Evolutionary conservation across 2,329 filamentous ascomycete genomes (phyloP).

Genomic region (Neospermospora avenae): DNA sequence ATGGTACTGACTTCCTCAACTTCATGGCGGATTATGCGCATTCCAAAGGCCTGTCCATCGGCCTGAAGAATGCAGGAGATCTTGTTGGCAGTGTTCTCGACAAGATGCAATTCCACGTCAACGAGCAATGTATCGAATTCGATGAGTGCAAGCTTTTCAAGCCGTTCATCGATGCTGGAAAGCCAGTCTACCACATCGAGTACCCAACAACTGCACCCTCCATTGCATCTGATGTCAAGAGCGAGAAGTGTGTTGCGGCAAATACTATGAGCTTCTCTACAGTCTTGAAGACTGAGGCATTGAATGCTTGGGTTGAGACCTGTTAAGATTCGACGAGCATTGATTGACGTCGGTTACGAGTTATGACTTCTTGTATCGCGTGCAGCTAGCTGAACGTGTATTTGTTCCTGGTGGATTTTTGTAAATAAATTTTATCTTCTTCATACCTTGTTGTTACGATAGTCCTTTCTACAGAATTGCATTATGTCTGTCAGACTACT

Average conservation of each 20-base stretch:
- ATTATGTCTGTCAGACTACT: background rate
- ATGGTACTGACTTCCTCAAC: slow-evolving; percentile 56
- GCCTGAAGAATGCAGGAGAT: slow-evolving; percentile 65
- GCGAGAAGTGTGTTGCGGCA: slow-evolving; percentile 3
- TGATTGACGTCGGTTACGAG: background rate
- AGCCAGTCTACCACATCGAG: slow-evolving; percentile 73
- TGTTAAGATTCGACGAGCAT: slow-evolving; percentile 9
- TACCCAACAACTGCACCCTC: slow-evolving; percentile 48
- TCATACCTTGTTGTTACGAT: background rate
- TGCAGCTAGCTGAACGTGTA: background rate
- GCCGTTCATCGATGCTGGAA: slow-evolving; percentile 56
- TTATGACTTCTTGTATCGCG: background rate
- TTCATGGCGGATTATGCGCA: slow-evolving; percentile 58
- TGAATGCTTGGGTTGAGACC: slow-evolving; percentile 20
- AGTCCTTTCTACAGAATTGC: background rate
- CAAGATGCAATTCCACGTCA: slow-evolving; percentile 62
- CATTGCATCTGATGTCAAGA: slow-evolving; percentile 3
- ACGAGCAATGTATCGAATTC: slow-evolving; percentile 65
- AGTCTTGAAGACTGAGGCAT: slow-evolving; percentile 18
- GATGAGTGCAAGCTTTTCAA: slow-evolving; percentile 56
- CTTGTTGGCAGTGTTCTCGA: slow-evolving; percentile 51
- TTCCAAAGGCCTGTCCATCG: slow-evolving; percentile 54
- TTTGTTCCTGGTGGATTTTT: background rate
- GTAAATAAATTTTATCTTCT: background rate
- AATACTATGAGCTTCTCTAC: slow-evolving; percentile 20